phyloP scores from a whole-genome alignment of 2,329 filamentous ascomycete genomes.

The Cryphonectria naterciae region DNA sequence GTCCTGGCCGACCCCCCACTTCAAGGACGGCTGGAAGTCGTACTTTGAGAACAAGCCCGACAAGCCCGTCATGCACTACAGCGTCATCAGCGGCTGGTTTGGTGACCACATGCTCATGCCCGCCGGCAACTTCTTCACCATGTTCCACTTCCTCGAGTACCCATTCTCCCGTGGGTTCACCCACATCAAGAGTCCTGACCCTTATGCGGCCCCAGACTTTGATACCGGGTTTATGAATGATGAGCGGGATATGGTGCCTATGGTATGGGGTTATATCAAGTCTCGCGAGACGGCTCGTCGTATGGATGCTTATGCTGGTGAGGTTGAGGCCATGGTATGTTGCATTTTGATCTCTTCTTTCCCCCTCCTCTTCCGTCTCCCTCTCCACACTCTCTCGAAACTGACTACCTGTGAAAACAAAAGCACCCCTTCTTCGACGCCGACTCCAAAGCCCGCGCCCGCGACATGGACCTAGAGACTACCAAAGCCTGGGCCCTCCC shows the following conservation, averaged over 20 bases:
- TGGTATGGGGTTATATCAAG: slow-evolving; percentile 86
- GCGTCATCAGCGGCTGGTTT: slow-evolving; percentile 71
- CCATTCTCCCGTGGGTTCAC: slow-evolving; percentile 75
- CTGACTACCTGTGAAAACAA: slow-evolving; percentile 43
- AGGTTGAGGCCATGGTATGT: slow-evolving; percentile 60
- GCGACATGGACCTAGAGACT: slow-evolving; percentile 74
- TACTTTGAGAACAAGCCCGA: slow-evolving; percentile 86
- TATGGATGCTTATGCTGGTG: slow-evolving; percentile 78
- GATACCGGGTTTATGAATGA: slow-evolving; percentile 86
- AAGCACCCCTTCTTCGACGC: slow-evolving; percentile 72
- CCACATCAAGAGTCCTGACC: slow-evolving; percentile 72
- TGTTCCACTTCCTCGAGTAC: slow-evolving; percentile 82
- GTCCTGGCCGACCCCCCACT: slow-evolving; percentile 74
- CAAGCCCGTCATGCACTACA: slow-evolving; percentile 88
- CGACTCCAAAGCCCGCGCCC: slow-evolving; percentile 69
- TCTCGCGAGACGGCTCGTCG: slow-evolving; percentile 77
- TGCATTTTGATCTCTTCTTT: background rate
- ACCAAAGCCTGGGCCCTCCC: slow-evolving; percentile 77
- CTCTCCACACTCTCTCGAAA: background rate
- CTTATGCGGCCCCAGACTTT: slow-evolving; percentile 77
- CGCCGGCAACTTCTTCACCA: slow-evolving; percentile 79
- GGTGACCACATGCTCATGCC: slow-evolving; percentile 68
- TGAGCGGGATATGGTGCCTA: slow-evolving; percentile 80
- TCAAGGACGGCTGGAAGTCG: slow-evolving; percentile 75
- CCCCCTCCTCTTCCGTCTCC: no score